Percentiles rank a stretch among this genome's conserved stretches.
Evolutionary conservation across 352 stramenopile species (phyloP).

Genomic region (Globisporangium okanoganense): DNA sequence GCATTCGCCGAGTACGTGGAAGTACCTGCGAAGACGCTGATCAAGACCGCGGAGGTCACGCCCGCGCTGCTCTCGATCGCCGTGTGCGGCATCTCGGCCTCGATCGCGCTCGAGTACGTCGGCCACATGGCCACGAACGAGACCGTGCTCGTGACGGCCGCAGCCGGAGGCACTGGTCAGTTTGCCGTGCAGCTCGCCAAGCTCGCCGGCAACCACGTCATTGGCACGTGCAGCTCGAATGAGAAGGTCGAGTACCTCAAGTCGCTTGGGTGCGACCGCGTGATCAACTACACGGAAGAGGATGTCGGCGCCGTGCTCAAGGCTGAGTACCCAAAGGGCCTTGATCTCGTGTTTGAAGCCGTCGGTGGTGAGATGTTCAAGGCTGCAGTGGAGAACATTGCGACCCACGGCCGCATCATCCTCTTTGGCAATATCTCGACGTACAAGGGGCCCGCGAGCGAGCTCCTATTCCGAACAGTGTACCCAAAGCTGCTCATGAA

Average conservation of each 20-base stretch:
- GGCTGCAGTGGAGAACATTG: conserved; percentile 51
- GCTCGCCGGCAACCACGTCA: conserved; percentile 73
- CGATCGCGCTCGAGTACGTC: conserved; percentile 45
- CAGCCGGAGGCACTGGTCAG: conserved; percentile 74
- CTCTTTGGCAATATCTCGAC: too few relatives aligned
- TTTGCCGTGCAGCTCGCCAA: conserved; percentile 86
- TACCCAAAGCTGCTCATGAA: too few relatives aligned
- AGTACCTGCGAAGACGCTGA: conserved; percentile 25
- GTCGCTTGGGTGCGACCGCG: too few relatives aligned
- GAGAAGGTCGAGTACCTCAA: conserved; percentile 85
- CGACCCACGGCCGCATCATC: too few relatives aligned
- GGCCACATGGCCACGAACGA: conserved; percentile 55
- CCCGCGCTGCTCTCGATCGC: conserved; percentile 30
- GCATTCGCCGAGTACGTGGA: conserved; percentile 53
- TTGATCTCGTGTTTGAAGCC: conserved; percentile 68
- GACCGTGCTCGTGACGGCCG: conserved; percentile 59
- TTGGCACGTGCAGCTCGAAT: conserved; percentile 76
- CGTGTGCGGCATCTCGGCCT: conserved; percentile 36
- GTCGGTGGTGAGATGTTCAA: conserved; percentile 55
- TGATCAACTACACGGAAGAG: conserved; percentile 88
- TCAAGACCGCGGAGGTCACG: conserved; percentile 20
- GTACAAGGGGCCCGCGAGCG: too few relatives aligned
- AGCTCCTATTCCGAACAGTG: too few relatives aligned
- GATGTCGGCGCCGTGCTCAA: conserved; percentile 49
- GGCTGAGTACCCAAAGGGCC: conserved; percentile 62